Evolutionary conservation across 352 stramenopile genomes (phyloP).

Genomic region (Albugo laibachii): DNA sequence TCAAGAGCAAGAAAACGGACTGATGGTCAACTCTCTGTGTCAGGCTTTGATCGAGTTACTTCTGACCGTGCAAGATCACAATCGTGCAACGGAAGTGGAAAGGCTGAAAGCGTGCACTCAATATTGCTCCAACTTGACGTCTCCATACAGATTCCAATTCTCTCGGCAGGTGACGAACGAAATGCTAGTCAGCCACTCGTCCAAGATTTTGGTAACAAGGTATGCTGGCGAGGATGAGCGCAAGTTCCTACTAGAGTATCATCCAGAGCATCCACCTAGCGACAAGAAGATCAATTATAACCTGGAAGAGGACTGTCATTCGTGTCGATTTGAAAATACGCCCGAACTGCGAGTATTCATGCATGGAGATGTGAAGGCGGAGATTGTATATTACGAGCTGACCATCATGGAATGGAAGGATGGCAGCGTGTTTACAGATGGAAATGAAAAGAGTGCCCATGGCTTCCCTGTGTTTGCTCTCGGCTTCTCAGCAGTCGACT

Average conservation of each 20-base stretch:
- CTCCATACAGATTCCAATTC: slow-evolving; percentile 67
- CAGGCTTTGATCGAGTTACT: slow-evolving; percentile 72
- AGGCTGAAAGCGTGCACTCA: slow-evolving; percentile 29
- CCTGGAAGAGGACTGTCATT: slow-evolving; percentile 18
- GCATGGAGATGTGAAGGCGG: slow-evolving; percentile 26
- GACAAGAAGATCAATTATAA: slow-evolving; percentile 8
- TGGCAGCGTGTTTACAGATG: slow-evolving; percentile 7
- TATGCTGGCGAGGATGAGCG: slow-evolving; percentile 57
- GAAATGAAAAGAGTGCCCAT: too few relatives aligned
- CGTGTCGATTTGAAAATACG: slow-evolving; percentile 69
- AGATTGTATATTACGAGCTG: slow-evolving; percentile 70
- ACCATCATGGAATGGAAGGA: slow-evolving; percentile 41
- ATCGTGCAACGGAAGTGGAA: slow-evolving; percentile 20
- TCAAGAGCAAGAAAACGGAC: slow-evolving; percentile 56
- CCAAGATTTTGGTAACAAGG: slow-evolving; percentile 50
- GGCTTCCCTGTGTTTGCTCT: slow-evolving; percentile 13
- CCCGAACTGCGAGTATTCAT: slow-evolving; percentile 50
- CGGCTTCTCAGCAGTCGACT: slow-evolving; percentile 42
- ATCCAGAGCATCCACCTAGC: slow-evolving; percentile 8
- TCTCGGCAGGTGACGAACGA: slow-evolving; percentile 33
- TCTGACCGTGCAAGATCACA: slow-evolving; percentile 61
- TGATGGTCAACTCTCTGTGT: slow-evolving; percentile 53
- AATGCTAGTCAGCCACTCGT: slow-evolving; percentile 64
- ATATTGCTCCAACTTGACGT: slow-evolving; percentile 25
- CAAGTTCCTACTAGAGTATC: slow-evolving; percentile 55